phyloP scores from a whole-genome alignment of 1,284 basidiomycete genomes.

The Fomes fomentarius region DNA sequence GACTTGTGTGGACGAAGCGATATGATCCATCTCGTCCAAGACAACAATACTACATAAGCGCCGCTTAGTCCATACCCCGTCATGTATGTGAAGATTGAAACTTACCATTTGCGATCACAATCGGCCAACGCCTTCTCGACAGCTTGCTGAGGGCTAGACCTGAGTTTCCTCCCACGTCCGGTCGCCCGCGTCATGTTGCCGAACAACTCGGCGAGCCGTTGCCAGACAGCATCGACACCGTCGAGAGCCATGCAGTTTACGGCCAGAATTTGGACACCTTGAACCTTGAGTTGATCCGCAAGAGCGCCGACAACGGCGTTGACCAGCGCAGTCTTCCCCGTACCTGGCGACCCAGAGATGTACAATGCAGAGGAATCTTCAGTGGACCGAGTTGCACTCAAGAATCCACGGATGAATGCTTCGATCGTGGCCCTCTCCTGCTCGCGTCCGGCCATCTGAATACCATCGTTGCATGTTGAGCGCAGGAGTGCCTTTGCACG shows the following conservation, averaged over 20 bases:
- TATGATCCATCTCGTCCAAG: slow-evolving; percentile 81
- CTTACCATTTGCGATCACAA: slow-evolving; percentile 60
- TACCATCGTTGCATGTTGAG: slow-evolving; percentile 59
- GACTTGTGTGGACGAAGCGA: slow-evolving; percentile 58
- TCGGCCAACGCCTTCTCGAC: slow-evolving; percentile 46
- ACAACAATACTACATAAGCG: slow-evolving; percentile 58
- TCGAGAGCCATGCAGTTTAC: slow-evolving; percentile 81
- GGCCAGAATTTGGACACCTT: slow-evolving; percentile 51
- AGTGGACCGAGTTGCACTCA: slow-evolving; percentile 36
- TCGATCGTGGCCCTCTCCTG: slow-evolving; percentile 58
- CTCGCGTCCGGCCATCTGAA: slow-evolving; percentile 65
- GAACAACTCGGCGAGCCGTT: slow-evolving; percentile 63
- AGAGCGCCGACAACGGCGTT: slow-evolving; percentile 56
- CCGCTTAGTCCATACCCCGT: not conserved
- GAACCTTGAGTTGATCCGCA: slow-evolving; percentile 38
- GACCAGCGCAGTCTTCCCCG: slow-evolving; percentile 82
- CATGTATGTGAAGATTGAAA: slow-evolving; percentile 11
- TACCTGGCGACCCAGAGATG: slow-evolving; percentile 80
- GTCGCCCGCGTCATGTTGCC: slow-evolving; percentile 38
- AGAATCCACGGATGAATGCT: slow-evolving; percentile 58
- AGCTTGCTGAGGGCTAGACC: slow-evolving; percentile 40
- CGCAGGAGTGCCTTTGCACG: slow-evolving; percentile 72
- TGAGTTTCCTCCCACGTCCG: slow-evolving; percentile 33
- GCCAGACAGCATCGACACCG: slow-evolving; percentile 70
- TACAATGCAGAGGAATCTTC: slow-evolving; percentile 54